Evolutionary conservation across 1,284 basidiomycete species (phyloP).

Genomic region (Apiotrichum veenhuisii): DNA sequence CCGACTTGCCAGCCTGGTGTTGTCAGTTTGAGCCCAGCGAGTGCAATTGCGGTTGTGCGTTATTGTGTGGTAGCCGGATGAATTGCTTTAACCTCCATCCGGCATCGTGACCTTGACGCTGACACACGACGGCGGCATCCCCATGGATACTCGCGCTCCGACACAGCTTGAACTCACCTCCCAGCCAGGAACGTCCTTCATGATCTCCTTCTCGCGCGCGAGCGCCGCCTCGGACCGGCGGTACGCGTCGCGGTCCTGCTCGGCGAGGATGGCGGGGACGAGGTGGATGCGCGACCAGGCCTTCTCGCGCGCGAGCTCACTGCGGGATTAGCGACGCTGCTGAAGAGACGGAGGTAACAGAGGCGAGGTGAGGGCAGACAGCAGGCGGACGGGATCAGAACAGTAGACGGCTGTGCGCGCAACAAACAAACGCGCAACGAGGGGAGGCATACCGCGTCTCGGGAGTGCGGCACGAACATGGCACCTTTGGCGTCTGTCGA

Average conservation of each 20-base stretch:
- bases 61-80: too few relatives aligned
- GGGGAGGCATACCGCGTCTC: too few relatives aligned
- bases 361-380: background rate
- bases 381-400: background rate
- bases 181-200: slow-evolving; percentile 94
- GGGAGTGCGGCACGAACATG: too few relatives aligned
- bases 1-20: slow-evolving; percentile 67
- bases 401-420: too few relatives aligned
- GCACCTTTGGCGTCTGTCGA: too few relatives aligned
- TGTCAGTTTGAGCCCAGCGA: background rate
- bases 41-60: too few relatives aligned
- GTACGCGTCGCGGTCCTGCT: slow-evolving; percentile 87
- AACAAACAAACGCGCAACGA: too few relatives aligned
- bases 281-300: slow-evolving; percentile 95
- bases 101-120: too few relatives aligned
- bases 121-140: too few relatives aligned
- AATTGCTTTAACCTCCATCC: too few relatives aligned
- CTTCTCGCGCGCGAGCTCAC: slow-evolving; percentile 90
- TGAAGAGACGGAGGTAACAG: too few relatives aligned
- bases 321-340: slow-evolving; percentile 46
- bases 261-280: slow-evolving; percentile 84
- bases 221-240: slow-evolving; percentile 74
- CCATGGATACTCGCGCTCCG: background rate
- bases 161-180: slow-evolving; percentile 65
- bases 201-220: slow-evolving; percentile 82